These are phyloP conservation scores for Backusella psychrophila DNA, from an alignment of 192 early-diverging fungal genomes.

Conservation along the genomic window DNA sequence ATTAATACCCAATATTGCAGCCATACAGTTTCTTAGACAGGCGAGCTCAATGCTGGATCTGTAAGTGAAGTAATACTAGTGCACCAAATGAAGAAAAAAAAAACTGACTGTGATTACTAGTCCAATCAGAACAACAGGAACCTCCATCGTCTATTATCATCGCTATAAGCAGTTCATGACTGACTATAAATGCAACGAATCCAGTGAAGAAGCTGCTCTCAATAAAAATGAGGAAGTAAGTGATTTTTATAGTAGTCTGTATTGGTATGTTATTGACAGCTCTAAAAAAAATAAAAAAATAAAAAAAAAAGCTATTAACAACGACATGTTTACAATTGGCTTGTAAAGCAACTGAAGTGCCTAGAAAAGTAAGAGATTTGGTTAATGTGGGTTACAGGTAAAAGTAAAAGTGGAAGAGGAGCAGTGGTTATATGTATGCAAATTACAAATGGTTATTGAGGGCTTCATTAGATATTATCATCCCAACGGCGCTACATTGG, in stretches of 20 bases:
- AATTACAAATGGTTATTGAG: not conserved
- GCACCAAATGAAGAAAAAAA: not conserved
- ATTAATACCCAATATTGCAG: constrained; percentile 18
- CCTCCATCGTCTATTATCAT: constrained; percentile 51
- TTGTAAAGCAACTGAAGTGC: constrained; percentile 51
- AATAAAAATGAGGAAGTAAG: constrained; percentile 27
- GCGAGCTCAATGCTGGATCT: constrained; percentile 35
- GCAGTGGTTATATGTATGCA: not conserved
- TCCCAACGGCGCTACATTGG: constrained; percentile 20
- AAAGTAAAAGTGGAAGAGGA: constrained; percentile 16
- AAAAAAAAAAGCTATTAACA: constrained; percentile 42
- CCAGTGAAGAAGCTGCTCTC: not conserved
- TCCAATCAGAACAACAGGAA: constrained; percentile 45
- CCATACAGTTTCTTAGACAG: constrained; percentile 28
- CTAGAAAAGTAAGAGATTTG: constrained; percentile 50
- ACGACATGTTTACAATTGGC: constrained; percentile 54
- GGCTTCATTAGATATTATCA: constrained; percentile 31
- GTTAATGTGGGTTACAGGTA: constrained; percentile 52
- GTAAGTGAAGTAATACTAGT: constrained; percentile 5
- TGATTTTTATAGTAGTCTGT: not conserved
- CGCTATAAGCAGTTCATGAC: constrained; percentile 43
- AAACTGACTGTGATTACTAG: constrained; percentile 16
- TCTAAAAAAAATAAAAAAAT: not conserved
- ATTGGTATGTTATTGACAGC: not conserved
- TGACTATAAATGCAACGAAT: too few relatives aligned